phyloP scores from a whole-genome alignment of 306 rosid genomes.

The Gynostemma pentaphyllum region DNA sequence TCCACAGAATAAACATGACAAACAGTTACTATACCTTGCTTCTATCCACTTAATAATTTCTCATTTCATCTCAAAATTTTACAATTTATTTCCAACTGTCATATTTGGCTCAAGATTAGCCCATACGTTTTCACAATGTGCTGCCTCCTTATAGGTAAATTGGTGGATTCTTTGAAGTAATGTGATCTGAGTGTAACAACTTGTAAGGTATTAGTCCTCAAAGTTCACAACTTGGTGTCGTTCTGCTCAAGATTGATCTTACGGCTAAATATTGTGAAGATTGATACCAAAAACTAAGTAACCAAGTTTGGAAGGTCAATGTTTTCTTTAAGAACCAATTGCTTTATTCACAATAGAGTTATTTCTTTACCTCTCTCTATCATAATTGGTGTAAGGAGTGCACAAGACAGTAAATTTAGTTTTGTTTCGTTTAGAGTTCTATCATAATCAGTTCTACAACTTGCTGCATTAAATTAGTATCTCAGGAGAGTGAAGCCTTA shows the following conservation, averaged over 20 bases:
- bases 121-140: background rate
- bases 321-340: background rate
- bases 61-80: background rate
- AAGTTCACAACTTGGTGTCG: background rate
- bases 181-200: background rate
- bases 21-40: background rate
- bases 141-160: background rate
- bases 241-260: background rate
- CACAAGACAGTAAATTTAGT: too few species aligned
- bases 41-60: background rate
- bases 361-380: background rate
- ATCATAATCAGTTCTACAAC: too few species aligned
- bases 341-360: background rate
- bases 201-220: background rate
- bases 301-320: background rate
- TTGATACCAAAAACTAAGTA: background rate
- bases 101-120: too few species aligned
- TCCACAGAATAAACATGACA: constrained; percentile 27
- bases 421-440: too few species aligned
- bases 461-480: too few species aligned
- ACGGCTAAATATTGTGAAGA: background rate
- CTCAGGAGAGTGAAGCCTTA: too few species aligned
- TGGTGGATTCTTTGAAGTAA: background rate
- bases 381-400: background rate
- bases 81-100: background rate